Conservation (phyloP, 306 rosid genomes). For the Quercus bicolor region DNA sequence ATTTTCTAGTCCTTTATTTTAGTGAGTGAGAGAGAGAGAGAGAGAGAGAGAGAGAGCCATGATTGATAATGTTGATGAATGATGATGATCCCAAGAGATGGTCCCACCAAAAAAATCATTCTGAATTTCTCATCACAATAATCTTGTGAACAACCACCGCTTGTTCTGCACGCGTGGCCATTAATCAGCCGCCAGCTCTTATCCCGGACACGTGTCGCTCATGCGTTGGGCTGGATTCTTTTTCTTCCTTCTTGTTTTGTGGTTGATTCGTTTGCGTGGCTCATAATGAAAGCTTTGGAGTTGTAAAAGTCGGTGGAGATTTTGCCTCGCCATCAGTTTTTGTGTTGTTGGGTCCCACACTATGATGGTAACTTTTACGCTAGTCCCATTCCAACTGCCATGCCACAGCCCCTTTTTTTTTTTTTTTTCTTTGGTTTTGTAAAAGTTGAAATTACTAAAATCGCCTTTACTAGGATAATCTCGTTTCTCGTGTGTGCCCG, state of each 20-base stretch:
- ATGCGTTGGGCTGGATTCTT: neutral
- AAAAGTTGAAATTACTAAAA: neutral
- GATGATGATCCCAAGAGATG: too few relatives aligned
- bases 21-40: too few relatives aligned
- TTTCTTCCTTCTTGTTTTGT: neutral
- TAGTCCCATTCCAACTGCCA: neutral
- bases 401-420: neutral
- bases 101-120: neutral
- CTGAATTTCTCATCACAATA: neutral
- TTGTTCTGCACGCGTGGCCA: neutral
- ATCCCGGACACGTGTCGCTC: neutral
- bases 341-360: neutral
- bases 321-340: neutral
- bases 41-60: too few relatives aligned
- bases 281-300: too few relatives aligned
- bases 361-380: neutral
- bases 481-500: neutral
- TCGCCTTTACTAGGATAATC: neutral
- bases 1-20: too few relatives aligned
- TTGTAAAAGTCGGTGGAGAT: neutral
- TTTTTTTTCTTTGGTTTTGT: neutral
- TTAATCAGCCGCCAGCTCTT: neutral
- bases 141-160: neutral
- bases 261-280: slow-evolving; percentile 3
- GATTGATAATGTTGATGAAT: too few relatives aligned